These are phyloP conservation scores for Reutealis trisperma DNA, from an alignment of 345 rosid species.

Conservation along the genomic window DNA sequence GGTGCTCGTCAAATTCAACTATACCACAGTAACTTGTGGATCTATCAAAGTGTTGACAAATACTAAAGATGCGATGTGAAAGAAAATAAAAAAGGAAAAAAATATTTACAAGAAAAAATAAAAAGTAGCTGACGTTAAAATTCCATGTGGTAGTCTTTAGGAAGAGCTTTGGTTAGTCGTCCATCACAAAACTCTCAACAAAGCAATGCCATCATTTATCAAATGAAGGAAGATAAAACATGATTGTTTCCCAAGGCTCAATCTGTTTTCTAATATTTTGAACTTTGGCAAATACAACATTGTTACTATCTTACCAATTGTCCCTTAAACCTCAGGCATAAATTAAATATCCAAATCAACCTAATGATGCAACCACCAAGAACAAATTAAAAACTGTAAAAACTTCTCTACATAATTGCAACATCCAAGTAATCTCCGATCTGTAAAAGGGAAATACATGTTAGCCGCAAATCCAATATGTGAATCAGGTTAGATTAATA, in stretches of 20 bases:
- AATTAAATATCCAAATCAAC: neutral
- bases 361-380: neutral
- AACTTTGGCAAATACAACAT: neutral
- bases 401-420: conserved; percentile 51
- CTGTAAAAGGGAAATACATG: conserved; percentile 37
- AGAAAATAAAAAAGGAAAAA: too few species aligned
- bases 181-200: too few species aligned
- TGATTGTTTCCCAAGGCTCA: neutral
- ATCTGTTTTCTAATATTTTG: neutral
- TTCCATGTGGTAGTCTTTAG: too few species aligned
- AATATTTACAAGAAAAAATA: too few species aligned
- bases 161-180: too few species aligned
- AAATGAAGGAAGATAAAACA: too few species aligned
- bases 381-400: neutral
- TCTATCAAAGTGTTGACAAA: too few species aligned
- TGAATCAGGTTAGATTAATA: neutral
- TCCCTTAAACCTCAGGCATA: neutral
- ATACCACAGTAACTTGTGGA: too few species aligned
- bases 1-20: too few species aligned
- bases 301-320: neutral
- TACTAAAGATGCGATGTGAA: too few species aligned
- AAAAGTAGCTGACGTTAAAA: too few species aligned
- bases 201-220: too few species aligned
- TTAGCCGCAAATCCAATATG: conserved; percentile 14
- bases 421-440: conserved; percentile 95